Conservation (phyloP, 1,284 basidiomycete species). For the Clitocybe nebularis region DNA sequence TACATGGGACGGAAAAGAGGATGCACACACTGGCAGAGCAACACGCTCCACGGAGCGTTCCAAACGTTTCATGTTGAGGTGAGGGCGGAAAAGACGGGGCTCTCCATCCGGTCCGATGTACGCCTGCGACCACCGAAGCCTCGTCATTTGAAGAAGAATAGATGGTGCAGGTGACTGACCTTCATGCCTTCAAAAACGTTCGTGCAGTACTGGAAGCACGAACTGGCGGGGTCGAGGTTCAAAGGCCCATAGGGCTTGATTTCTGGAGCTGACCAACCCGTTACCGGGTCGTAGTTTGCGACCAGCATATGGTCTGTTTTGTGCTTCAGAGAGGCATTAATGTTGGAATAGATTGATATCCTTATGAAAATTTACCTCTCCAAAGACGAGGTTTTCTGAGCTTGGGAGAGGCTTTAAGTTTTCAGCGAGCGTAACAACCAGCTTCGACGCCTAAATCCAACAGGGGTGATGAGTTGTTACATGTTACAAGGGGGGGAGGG, state of each 20-base stretch:
- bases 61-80: slow-evolving; percentile 80
- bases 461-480: neutral
- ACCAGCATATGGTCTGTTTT: slow-evolving; percentile 83
- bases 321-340: slow-evolving; percentile 16
- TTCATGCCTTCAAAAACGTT: slow-evolving; percentile 91
- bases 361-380: slow-evolving; percentile 25
- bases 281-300: slow-evolving; percentile 54
- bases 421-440: slow-evolving; percentile 33
- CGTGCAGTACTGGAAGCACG: slow-evolving; percentile 73
- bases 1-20: no score
- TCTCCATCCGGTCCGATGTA: slow-evolving; percentile 66
- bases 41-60: slow-evolving; percentile 56
- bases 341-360: neutral
- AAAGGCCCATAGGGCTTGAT: slow-evolving; percentile 79
- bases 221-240: slow-evolving; percentile 69
- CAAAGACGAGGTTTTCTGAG: slow-evolving; percentile 34
- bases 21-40: slow-evolving; percentile 49
- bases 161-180: slow-evolving; percentile 28
- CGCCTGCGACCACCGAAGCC: slow-evolving; percentile 40
- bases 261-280: slow-evolving; percentile 77
- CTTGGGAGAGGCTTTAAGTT: slow-evolving; percentile 33
- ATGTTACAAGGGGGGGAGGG: neutral
- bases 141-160: neutral
- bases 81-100: slow-evolving; percentile 73
- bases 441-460: slow-evolving; percentile 34